A percentile compares a stretch with the other conserved stretches of the same genome.
Conservation (phyloP, 257 asterid species). For the Ilex aquifolium region DNA sequence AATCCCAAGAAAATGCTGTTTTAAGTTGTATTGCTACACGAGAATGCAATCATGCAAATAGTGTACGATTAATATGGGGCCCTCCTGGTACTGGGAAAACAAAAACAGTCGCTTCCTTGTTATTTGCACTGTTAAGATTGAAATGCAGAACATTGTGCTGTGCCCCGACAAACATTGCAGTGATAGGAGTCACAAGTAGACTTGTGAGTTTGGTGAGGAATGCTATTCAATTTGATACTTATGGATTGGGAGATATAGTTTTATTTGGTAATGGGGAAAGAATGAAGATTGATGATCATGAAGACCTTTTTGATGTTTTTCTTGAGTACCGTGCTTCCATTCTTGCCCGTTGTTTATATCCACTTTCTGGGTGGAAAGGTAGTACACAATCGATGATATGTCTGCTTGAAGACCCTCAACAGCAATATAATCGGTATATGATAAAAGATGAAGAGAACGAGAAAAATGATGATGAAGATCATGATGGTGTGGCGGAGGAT, state of each 20-base stretch:
- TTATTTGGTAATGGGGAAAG: slow-evolving; percentile 54
- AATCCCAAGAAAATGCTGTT: slow-evolving; percentile 3
- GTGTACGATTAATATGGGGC: slow-evolving; percentile 15
- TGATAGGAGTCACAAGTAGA: slow-evolving; percentile 37
- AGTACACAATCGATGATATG: slow-evolving; percentile 26
- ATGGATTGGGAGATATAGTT: slow-evolving; percentile 67
- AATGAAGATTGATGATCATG: slow-evolving; percentile 54
- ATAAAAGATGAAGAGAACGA: slow-evolving; percentile 7
- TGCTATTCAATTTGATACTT: slow-evolving; percentile 21
- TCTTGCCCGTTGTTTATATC: slow-evolving; percentile 40
- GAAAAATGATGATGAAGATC: background rate
- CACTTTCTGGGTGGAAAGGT: slow-evolving; percentile 46
- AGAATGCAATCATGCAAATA: background rate
- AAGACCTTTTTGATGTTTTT: slow-evolving; percentile 47
- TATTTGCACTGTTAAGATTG: slow-evolving; percentile 1
- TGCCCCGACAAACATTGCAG: slow-evolving; percentile 67
- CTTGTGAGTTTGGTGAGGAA: slow-evolving; percentile 38
- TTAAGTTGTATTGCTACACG: background rate
- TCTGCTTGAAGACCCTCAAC: slow-evolving; percentile 45
- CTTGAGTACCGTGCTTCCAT: slow-evolving; percentile 43
- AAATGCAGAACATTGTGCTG: slow-evolving; percentile 1
- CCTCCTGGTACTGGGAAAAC: slow-evolving; percentile 20
- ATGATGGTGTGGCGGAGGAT: background rate
- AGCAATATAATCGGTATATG: slow-evolving; percentile 29
- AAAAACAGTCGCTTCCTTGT: slow-evolving; percentile 2